Conservation (phyloP, 2,329 filamentous ascomycete genomes). For the Boeremia lycopersici region DNA sequence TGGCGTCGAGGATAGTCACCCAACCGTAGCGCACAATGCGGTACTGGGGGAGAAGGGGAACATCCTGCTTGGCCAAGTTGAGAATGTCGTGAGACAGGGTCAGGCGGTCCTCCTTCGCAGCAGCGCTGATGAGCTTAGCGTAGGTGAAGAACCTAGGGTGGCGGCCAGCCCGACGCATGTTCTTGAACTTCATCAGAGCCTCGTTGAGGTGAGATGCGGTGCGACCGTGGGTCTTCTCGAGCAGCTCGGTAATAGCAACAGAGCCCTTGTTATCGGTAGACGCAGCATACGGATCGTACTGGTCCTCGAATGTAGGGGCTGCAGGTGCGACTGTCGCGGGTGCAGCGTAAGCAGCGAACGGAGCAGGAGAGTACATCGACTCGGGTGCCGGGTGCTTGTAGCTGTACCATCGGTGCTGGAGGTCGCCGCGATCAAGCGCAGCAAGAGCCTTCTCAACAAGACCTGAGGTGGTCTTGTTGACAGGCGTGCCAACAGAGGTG, state of each 20-base stretch:
- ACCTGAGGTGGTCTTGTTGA: slow-evolving; percentile 61
- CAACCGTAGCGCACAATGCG: slow-evolving; percentile 90
- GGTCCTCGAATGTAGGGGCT: slow-evolving; percentile 73
- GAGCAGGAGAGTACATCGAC: slow-evolving; percentile 55
- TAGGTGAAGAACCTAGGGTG: slow-evolving; percentile 97
- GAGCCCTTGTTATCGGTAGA: slow-evolving; percentile 94
- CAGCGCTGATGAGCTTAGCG: slow-evolving; percentile 89
- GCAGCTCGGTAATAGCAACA: slow-evolving; percentile 83
- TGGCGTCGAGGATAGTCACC: slow-evolving; percentile 94
- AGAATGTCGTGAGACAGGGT: slow-evolving; percentile 85
- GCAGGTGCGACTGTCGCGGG: slow-evolving; percentile 58
- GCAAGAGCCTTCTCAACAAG: slow-evolving; percentile 64
- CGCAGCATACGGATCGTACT: slow-evolving; percentile 87
- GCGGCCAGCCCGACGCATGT: slow-evolving; percentile 89
- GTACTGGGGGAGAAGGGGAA: slow-evolving; percentile 84
- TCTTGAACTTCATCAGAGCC: slow-evolving; percentile 81
- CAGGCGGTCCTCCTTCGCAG: slow-evolving; percentile 82
- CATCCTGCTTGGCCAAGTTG: slow-evolving; percentile 84
- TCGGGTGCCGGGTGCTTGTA: slow-evolving; percentile 57
- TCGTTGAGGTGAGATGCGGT: slow-evolving; percentile 77
- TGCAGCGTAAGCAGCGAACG: slow-evolving; percentile 56
- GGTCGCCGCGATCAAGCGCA: slow-evolving; percentile 57
- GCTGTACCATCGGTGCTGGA: slow-evolving; percentile 63
- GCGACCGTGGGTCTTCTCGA: slow-evolving; percentile 79
- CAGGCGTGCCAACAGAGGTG: slow-evolving; percentile 57